Evolutionary conservation across 306 rosid species (phyloP).

Genomic region (Mimosa pudica): DNA sequence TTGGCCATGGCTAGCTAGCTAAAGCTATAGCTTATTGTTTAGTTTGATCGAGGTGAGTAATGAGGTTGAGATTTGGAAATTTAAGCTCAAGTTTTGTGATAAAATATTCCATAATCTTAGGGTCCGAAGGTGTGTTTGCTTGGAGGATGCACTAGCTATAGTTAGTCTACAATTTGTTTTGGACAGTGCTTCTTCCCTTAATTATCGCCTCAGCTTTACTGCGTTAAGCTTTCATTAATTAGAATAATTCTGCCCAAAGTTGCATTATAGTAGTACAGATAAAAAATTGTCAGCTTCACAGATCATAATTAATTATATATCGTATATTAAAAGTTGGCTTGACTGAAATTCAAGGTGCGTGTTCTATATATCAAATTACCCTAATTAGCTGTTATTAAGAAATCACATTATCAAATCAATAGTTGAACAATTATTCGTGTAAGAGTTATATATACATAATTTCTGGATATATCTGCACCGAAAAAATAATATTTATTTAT

Average conservation of each 20-base stretch:
- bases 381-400: not conserved
- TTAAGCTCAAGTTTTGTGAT: constrained; percentile 30
- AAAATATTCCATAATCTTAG: constrained; percentile 46
- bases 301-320: not conserved
- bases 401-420: not conserved
- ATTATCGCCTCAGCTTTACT: constrained; percentile 21
- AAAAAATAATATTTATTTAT: no score
- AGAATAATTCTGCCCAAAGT: not conserved
- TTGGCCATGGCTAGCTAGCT: constrained; percentile 43
- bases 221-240: not conserved
- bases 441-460: not conserved
- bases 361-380: not conserved
- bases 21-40: not conserved
- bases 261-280: not conserved
- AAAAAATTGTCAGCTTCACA: not conserved
- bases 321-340: not conserved
- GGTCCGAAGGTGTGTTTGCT: constrained; percentile 39
- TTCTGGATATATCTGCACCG: not conserved
- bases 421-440: not conserved
- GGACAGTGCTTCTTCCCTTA: constrained; percentile 5
- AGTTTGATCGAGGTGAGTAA: not conserved
- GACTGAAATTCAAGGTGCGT: not conserved
- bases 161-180: not conserved
- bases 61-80: constrained; percentile 20
- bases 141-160: constrained; percentile 37